Conservation (phyloP, 2,329 filamentous ascomycete genomes). For the Scedosporium dehoogii region DNA sequence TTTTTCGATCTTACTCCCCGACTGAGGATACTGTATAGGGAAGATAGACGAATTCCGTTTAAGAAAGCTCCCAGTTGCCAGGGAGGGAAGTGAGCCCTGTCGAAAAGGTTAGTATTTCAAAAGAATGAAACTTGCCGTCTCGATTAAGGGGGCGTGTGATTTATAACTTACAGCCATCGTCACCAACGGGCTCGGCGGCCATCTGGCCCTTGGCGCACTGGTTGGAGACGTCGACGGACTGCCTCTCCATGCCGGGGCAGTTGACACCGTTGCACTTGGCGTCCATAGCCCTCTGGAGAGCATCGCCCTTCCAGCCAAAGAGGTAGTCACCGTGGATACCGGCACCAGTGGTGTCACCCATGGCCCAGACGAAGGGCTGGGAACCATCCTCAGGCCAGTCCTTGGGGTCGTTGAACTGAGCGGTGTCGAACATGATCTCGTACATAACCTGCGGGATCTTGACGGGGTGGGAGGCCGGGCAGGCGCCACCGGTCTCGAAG, state of each 20-base stretch:
- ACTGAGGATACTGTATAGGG: neutral
- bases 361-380: conserved; percentile 9
- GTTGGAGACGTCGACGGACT: conserved; percentile 3
- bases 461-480: conserved; percentile 9
- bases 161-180: conserved; percentile 28
- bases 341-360: conserved; percentile 7
- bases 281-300: conserved; percentile 28
- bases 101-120: neutral
- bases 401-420: conserved; percentile 7
- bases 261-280: conserved; percentile 30
- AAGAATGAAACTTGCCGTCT: neutral
- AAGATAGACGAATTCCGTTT: neutral
- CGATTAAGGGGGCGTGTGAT: neutral
- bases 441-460: conserved; percentile 11
- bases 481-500: conserved; percentile 8
- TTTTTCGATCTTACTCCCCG: neutral
- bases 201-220: conserved; percentile 22
- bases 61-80: conserved; percentile 5
- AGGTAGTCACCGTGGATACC: conserved; percentile 9
- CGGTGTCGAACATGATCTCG: conserved; percentile 10
- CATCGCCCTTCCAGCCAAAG: conserved; percentile 9
- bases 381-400: conserved; percentile 9
- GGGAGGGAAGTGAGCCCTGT: conserved; percentile 3
- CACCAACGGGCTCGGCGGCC: conserved; percentile 31
- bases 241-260: conserved; percentile 5